Evolutionary conservation across 441 rosid species (phyloP), one percentile per base, ranked within the genome.

Genomic region (Bocquillonia castaneifolia): DNA sequence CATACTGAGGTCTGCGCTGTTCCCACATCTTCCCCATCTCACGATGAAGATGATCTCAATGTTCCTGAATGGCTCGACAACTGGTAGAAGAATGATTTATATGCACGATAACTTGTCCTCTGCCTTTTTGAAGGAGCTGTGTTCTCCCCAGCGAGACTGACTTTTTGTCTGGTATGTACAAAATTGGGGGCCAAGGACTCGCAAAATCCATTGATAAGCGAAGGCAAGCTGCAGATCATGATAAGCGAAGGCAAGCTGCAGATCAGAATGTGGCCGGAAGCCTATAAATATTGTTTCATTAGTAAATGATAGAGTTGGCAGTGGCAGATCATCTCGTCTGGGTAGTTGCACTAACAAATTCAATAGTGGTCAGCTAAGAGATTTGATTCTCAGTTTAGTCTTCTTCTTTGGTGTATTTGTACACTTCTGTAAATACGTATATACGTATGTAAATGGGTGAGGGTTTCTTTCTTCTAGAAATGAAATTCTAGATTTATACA

Each of bases 41-140:
- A 7, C 64, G 90, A 83, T 52, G 45, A 39, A 51, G 83, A 85
- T 50, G 90, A 73, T 63, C 80, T 82, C 42, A 77, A 77, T 72
- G 66, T 66, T 73, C 82, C 86, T 5, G 86, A 89, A 68, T 91
- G 99, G 96, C 88, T 89, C 3, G 88, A 84, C 17, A 91, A 85
- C 58, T 89, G 99, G 99, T 91, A 87, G 81, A 64, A 59, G 70
- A 72, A 72, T 53, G 51, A 51, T 54, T 0, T 42, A 25, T 48
- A 39, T 31, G 56, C 42, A 36, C 61, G 56, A 62, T 66, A 44
- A 32, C 48, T 47, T 55, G 59, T 34, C 31, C 22, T 42, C 23
- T 26, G 8, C 57, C 15, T 25, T 47, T 10, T 64, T 52, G 18
- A 1, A 22, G 70, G 45, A 51, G 51, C 45, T 62, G 63, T 58